Conservation (phyloP, 2,329 filamentous ascomycete species). For the Plenodomus tracheiphilus region DNA sequence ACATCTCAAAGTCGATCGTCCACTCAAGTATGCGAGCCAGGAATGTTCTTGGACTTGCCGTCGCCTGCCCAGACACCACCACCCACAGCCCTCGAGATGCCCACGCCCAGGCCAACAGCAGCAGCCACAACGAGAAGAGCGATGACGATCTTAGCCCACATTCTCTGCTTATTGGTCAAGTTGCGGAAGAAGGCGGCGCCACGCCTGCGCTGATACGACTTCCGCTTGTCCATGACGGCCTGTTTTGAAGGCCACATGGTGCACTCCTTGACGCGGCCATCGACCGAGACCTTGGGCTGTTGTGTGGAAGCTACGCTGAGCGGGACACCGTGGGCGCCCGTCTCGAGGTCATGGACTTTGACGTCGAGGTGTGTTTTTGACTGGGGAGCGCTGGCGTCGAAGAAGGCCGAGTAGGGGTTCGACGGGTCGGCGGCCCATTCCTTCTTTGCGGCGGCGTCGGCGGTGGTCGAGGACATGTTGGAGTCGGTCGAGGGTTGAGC, state of each 20-base stretch:
- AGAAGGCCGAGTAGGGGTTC: slow-evolving; percentile 53
- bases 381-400: slow-evolving; percentile 31
- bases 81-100: slow-evolving; percentile 54
- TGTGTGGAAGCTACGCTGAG: slow-evolving; percentile 46
- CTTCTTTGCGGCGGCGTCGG: slow-evolving; percentile 31
- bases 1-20: not conserved
- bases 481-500: slow-evolving; percentile 40
- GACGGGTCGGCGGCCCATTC: slow-evolving; percentile 38
- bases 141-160: slow-evolving; percentile 51
- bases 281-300: slow-evolving; percentile 46
- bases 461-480: slow-evolving; percentile 38
- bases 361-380: slow-evolving; percentile 40
- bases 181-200: slow-evolving; percentile 48
- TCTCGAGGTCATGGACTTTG: slow-evolving; percentile 44
- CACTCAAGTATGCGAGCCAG: slow-evolving; percentile 2
- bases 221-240: slow-evolving; percentile 50
- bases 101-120: slow-evolving; percentile 53
- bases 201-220: slow-evolving; percentile 42
- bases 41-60: slow-evolving; percentile 43
- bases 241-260: slow-evolving; percentile 56
- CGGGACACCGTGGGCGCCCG: slow-evolving; percentile 24
- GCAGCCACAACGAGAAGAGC: slow-evolving; percentile 51
- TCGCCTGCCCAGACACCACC: slow-evolving; percentile 51
- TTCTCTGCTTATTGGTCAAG: slow-evolving; percentile 49
- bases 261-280: slow-evolving; percentile 52